phyloP scores from a whole-genome alignment of 345 rosid genomes.

The Corchorus capsularis region DNA sequence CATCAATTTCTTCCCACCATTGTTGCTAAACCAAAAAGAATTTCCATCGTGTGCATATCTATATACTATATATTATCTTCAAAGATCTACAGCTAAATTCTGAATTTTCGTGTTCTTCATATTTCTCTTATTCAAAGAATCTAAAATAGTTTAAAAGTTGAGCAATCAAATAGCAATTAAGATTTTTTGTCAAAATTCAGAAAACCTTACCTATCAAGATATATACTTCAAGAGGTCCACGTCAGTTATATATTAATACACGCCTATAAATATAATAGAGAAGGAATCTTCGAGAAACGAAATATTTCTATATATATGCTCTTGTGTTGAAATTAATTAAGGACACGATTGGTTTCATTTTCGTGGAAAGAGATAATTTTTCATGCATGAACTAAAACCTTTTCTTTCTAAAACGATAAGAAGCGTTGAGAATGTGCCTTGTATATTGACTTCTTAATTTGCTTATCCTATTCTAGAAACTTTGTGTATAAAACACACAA shows the following conservation, averaged over 20 bases:
- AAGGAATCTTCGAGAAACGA: not conserved
- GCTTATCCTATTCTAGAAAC: not conserved
- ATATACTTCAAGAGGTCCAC: not conserved
- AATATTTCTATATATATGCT: not conserved
- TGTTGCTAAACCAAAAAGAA: not conserved
- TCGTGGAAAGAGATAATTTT: not conserved
- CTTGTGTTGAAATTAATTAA: not conserved
- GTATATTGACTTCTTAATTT: not conserved
- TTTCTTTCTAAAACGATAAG: not conserved
- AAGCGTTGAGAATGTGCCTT: not conserved
- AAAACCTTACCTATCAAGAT: not conserved
- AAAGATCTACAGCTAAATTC: not conserved
- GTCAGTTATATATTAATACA: not conserved
- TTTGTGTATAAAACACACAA: not conserved
- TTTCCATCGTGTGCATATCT: not conserved
- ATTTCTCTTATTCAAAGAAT: too few species aligned
- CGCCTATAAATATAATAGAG: not conserved
- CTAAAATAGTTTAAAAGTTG: too few species aligned
- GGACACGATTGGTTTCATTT: not conserved
- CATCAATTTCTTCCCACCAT: not conserved
- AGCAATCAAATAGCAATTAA: not conserved
- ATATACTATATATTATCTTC: not conserved
- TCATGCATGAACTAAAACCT: not conserved
- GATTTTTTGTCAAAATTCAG: not conserved
- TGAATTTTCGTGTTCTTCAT: not conserved